Percentiles rank a stretch among this genome's conserved stretches.
phyloP scores from a whole-genome alignment of 495 filamentous ascomycete species.

The Thozetella sp. region DNA sequence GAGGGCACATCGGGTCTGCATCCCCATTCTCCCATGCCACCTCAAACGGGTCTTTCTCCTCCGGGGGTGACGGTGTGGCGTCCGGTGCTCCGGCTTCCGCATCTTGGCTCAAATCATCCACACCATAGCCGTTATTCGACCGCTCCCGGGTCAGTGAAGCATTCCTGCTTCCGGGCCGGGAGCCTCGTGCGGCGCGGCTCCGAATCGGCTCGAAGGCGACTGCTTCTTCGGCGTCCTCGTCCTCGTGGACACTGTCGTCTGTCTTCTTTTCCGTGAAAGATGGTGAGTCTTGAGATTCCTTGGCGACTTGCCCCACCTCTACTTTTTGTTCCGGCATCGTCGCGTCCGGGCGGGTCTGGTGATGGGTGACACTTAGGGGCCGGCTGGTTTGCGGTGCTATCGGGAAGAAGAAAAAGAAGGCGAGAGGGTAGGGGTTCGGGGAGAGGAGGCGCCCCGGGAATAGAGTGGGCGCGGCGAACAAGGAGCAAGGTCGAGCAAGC shows the following conservation, averaged over 20 bases:
- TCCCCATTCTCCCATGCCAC: constrained; percentile 74
- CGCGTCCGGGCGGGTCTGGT: not conserved
- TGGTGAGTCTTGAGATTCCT: not conserved
- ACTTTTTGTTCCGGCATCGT: not conserved
- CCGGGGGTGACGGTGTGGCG: constrained; percentile 1
- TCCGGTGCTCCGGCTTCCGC: constrained; percentile 7
- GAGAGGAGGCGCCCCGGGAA: too few species aligned
- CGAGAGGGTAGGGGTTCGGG: too few species aligned
- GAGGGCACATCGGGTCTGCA: constrained; percentile 72
- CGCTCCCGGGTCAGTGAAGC: constrained; percentile 31
- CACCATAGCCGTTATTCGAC: constrained; percentile 66
- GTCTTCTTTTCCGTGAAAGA: not conserved
- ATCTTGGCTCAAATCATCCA: constrained; percentile 45
- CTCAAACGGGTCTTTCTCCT: constrained; percentile 54
- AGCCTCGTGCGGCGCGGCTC: not conserved
- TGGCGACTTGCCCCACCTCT: not conserved
- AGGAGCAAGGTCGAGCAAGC: too few species aligned
- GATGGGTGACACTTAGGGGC: too few species aligned
- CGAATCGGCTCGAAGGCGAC: not conserved
- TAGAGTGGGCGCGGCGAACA: too few species aligned
- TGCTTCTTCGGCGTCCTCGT: not conserved
- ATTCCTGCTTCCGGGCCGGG: not conserved
- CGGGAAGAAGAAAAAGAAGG: too few species aligned
- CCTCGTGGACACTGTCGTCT: not conserved
- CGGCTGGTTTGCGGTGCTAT: too few species aligned